Evolutionary conservation across 1,284 basidiomycete genomes (phyloP).

Genomic region (Rhodotorula sp.): DNA sequence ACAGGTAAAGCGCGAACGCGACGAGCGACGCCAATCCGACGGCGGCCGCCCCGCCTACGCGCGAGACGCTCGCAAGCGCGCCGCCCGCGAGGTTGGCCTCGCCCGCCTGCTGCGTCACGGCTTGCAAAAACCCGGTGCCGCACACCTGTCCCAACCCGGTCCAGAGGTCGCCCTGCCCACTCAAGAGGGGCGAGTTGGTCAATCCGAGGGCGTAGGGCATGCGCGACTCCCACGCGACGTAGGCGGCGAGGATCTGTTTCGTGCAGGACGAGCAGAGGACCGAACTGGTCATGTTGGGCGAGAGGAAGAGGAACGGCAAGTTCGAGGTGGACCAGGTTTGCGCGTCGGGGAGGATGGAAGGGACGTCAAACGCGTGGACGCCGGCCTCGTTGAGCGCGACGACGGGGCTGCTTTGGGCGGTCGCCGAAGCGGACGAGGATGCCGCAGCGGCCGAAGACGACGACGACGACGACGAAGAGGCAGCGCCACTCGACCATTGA

Average conservation of each 20-base stretch:
- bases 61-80: conserved; percentile 1
- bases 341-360: conserved; percentile 61
- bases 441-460: background rate
- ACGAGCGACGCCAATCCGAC: background rate
- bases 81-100: conserved; percentile 28
- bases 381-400: conserved; percentile 18
- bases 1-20: background rate
- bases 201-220: conserved; percentile 73
- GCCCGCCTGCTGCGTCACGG: conserved; percentile 39
- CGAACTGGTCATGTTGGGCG: conserved; percentile 55
- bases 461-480: background rate
- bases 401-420: background rate
- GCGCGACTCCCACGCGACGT: conserved; percentile 69
- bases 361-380: conserved; percentile 37
- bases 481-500: conserved; percentile 1
- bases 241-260: conserved; percentile 67
- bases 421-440: background rate
- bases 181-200: conserved; percentile 61
- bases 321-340: conserved; percentile 64
- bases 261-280: conserved; percentile 78
- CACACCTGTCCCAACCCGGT: conserved; percentile 57
- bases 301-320: conserved; percentile 75
- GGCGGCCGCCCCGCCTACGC: background rate
- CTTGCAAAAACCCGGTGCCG: conserved; percentile 44
- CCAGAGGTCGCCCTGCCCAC: conserved; percentile 67